These are phyloP conservation scores for Diaporthe velutina DNA, from an alignment of 2,329 filamentous ascomycete species.

Conservation along the genomic window DNA sequence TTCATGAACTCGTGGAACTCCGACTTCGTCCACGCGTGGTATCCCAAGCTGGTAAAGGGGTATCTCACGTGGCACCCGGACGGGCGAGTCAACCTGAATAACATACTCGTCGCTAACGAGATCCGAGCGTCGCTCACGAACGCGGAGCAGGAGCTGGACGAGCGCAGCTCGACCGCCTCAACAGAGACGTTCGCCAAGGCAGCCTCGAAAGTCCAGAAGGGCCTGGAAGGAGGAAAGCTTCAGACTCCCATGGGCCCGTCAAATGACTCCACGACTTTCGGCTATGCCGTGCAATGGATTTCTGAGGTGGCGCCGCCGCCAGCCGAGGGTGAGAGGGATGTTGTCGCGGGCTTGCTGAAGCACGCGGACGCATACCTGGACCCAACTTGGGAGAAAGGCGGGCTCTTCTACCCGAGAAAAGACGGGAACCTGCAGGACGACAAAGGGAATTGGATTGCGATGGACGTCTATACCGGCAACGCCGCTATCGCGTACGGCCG, in stretches of 20 bases:
- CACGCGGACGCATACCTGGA: slow-evolving; percentile 47
- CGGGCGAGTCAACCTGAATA: slow-evolving; percentile 44
- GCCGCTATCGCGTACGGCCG: slow-evolving; percentile 51
- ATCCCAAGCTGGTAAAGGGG: slow-evolving; percentile 43
- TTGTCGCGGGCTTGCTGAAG: slow-evolving; percentile 42
- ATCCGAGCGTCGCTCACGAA: slow-evolving; percentile 42
- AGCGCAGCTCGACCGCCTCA: slow-evolving; percentile 5
- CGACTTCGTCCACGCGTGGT: slow-evolving; percentile 45
- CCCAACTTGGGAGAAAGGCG: slow-evolving; percentile 51
- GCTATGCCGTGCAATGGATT: slow-evolving; percentile 49
- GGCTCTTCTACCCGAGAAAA: slow-evolving; percentile 50
- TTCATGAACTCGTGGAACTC: slow-evolving; percentile 56
- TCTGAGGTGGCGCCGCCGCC: slow-evolving; percentile 48
- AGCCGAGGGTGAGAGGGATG: slow-evolving; percentile 37
- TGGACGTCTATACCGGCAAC: slow-evolving; percentile 54
- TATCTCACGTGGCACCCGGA: slow-evolving; percentile 44
- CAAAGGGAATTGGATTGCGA: slow-evolving; percentile 43
- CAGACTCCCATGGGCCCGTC: slow-evolving; percentile 40
- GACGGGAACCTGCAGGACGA: slow-evolving; percentile 43
- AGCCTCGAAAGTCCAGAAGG: slow-evolving; percentile 10
- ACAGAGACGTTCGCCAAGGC: background rate
- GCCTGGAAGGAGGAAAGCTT: slow-evolving; percentile 30
- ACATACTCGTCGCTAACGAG: slow-evolving; percentile 43
- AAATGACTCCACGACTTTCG: slow-evolving; percentile 40
- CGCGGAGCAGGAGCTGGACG: background rate